phyloP scores from a whole-genome alignment of 805 yeast genomes.

The Teunomyces atbi region DNA sequence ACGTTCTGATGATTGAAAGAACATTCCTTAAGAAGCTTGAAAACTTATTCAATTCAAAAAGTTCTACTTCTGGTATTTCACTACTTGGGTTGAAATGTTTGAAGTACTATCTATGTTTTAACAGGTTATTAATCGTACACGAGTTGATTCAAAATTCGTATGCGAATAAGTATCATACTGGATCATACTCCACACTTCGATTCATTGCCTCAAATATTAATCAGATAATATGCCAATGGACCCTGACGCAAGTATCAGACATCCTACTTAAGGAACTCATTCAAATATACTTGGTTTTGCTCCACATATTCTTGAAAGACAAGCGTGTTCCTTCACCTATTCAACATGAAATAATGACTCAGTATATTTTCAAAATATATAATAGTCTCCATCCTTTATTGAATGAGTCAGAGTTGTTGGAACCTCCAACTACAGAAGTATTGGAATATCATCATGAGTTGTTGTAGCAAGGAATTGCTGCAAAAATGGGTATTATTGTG shows the following conservation, averaged over 20 bases:
- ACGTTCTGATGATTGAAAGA: conserved; percentile 5
- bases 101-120: conserved; percentile 15
- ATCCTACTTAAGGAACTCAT: conserved; percentile 9
- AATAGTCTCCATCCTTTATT: not conserved
- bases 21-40: conserved; percentile 6
- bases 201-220: not conserved
- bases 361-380: conserved; percentile 9
- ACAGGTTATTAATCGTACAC: conserved; percentile 7
- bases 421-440: conserved; percentile 1
- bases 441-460: not conserved
- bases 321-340: conserved; percentile 13
- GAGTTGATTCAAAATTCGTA: conserved; percentile 10
- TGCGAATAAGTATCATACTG: conserved; percentile 10
- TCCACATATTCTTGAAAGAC: conserved; percentile 12
- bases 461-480: conserved; percentile 1
- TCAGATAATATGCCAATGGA: not conserved
- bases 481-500: not conserved
- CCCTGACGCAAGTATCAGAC: not conserved
- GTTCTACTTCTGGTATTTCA: not conserved
- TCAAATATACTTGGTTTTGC: conserved; percentile 13
- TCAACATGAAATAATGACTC: conserved; percentile 16
- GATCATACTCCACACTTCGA: not conserved
- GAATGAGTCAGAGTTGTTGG: not conserved
- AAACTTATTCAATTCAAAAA: not conserved
- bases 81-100: conserved; percentile 8